Evolutionary conservation across 805 yeast species (phyloP).

Genomic region (Suhomyces canberraensis): DNA sequence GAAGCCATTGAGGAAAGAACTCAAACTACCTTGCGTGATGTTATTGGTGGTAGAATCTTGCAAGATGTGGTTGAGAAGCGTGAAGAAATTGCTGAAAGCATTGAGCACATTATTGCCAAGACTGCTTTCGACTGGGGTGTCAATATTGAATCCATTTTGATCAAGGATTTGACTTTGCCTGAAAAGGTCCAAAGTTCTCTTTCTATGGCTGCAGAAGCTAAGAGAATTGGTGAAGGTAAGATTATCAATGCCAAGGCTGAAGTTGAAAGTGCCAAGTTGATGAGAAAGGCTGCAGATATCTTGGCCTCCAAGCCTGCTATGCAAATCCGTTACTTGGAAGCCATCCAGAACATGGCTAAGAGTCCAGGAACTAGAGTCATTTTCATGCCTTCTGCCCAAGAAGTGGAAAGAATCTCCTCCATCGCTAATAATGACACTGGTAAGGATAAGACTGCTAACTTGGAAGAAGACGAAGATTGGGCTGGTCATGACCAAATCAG

Average conservation of each 20-base stretch:
- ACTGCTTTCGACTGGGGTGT: constrained; percentile 74
- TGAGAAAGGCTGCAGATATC: constrained; percentile 77
- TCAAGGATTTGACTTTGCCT: constrained; percentile 61
- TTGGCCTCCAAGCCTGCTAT: constrained; percentile 71
- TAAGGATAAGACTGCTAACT: constrained; percentile 10
- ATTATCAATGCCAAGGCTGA: constrained; percentile 73
- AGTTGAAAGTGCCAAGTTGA: constrained; percentile 69
- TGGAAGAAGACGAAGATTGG: constrained; percentile 25
- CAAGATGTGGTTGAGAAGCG: constrained; percentile 74
- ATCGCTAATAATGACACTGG: constrained; percentile 12
- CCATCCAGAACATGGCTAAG: constrained; percentile 72
- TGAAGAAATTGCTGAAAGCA: constrained; percentile 66
- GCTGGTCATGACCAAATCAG: constrained; percentile 13
- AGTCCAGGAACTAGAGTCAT: constrained; percentile 63
- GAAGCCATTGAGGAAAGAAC: constrained; percentile 62
- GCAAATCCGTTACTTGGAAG: constrained; percentile 76
- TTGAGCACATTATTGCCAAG: constrained; percentile 56
- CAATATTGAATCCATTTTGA: constrained; percentile 60
- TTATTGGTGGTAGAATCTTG: constrained; percentile 59
- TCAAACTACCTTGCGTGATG: constrained; percentile 71
- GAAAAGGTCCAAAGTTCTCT: constrained; percentile 54
- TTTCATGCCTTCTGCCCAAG: constrained; percentile 60
- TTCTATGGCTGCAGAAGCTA: constrained; percentile 73
- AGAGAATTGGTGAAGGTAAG: constrained; percentile 73
- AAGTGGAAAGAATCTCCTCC: constrained; percentile 35